Conservation (phyloP, 2,329 filamentous ascomycete species). For the Stagonosporopsis rhizophila region DNA sequence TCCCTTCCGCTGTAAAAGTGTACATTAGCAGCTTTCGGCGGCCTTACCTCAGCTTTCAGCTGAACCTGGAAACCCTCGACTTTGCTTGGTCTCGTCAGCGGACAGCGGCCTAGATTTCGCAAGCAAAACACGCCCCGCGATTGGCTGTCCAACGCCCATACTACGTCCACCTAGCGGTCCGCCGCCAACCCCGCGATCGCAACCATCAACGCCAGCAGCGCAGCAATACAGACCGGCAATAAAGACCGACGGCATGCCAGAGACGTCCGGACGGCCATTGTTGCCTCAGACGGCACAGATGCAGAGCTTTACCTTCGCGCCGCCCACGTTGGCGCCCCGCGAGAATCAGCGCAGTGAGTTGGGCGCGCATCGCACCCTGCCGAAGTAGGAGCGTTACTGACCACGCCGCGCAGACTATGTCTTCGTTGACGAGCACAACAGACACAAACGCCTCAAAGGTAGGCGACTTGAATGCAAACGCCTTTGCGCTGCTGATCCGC, state of each 20-base stretch:
- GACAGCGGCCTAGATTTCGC: conserved; percentile 31
- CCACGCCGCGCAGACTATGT: conserved; percentile 78
- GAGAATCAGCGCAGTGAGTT: conserved; percentile 85
- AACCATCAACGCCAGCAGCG: conserved; percentile 28
- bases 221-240: conserved; percentile 14
- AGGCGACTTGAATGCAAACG: conserved; percentile 34
- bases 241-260: conserved; percentile 61
- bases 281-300: conserved; percentile 73
- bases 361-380: conserved; percentile 5
- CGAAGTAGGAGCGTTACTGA: conserved; percentile 24
- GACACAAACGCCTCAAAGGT: conserved; percentile 96
- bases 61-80: conserved; percentile 20
- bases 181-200: conserved; percentile 44
- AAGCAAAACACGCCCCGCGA: conserved; percentile 21
- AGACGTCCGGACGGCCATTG: conserved; percentile 67
- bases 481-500: conserved; percentile 30
- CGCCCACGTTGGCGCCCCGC: conserved; percentile 67
- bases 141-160: conserved; percentile 39
- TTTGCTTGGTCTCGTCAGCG: conserved; percentile 22
- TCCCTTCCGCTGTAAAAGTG: conserved; percentile 36
- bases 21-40: conserved; percentile 36
- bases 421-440: conserved; percentile 98
- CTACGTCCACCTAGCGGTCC: conserved; percentile 36
- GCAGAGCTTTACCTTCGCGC: conserved; percentile 79
- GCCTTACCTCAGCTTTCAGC: conserved; percentile 27